Percentiles rank a stretch among this genome's conserved stretches.
phyloP scores from a whole-genome alignment of 306 rosid genomes.

The Coriaria nepalensis region DNA sequence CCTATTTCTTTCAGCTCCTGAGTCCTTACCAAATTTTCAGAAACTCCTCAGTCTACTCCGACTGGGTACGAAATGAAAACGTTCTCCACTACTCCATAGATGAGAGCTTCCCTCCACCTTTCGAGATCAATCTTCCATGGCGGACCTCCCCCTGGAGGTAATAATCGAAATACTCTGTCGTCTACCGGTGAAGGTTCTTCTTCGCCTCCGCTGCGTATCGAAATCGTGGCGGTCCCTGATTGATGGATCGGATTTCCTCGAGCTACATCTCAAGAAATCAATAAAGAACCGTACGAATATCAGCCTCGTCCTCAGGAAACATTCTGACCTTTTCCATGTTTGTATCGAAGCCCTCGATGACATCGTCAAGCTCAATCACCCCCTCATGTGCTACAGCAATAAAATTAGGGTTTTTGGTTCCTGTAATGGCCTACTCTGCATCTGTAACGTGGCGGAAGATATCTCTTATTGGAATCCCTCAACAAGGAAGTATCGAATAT shows the following conservation, averaged over 20 bases:
- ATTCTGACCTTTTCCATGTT: conserved; percentile 24
- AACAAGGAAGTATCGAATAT: conserved; percentile 21
- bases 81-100: background rate
- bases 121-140: conserved; percentile 12
- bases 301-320: conserved; percentile 26
- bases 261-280: conserved; percentile 28
- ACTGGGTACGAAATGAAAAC: too few species aligned
- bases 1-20: too few species aligned
- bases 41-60: too few species aligned
- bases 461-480: conserved; percentile 73
- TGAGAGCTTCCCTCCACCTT: background rate
- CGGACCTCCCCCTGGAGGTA: conserved; percentile 46
- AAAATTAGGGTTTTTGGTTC: conserved; percentile 46
- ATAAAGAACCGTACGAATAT: conserved; percentile 8
- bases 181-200: conserved; percentile 19
- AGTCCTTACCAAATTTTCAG: too few species aligned
- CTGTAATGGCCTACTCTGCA: conserved; percentile 54
- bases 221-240: conserved; percentile 34
- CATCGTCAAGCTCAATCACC: conserved; percentile 38
- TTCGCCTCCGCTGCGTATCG: conserved; percentile 26
- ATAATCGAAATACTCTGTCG: conserved; percentile 35
- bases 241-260: conserved; percentile 30
- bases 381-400: conserved; percentile 73
- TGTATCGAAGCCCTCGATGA: conserved; percentile 15
- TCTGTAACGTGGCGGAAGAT: conserved; percentile 66